Base-by-base conservation (phyloP, 352 stramenopile genomes). In the Phytopythium sindhum region DNA sequence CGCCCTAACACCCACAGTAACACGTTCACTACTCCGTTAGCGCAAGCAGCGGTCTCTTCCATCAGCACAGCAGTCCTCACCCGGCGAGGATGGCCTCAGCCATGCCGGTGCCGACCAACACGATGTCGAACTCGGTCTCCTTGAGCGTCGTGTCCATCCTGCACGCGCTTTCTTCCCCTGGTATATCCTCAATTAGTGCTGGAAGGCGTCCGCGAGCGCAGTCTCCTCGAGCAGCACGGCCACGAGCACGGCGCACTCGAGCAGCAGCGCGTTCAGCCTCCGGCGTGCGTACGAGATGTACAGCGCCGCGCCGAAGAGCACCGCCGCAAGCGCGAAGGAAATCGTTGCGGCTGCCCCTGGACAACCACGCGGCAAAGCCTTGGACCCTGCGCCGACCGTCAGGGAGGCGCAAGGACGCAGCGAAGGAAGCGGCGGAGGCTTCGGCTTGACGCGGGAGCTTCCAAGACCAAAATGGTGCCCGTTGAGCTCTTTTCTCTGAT, bases 101-200 rank as follows among this genome's bases (percentile, higher is more conserved):
- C 67, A 96, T 89, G 37, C 87, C 87, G 14, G 87, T 96, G 59
- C 87, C 87, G 19, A 96, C 70, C 44, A 96, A 68, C 31, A 95
- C 66, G 28, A 80, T 76, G 50, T 95, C 87, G 61, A 89, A 95
- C 63, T 88, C 74, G 45, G 67, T 80, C 52, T 80, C 80, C 48
- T 86, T 75, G 15, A 91, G 64, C 57, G 56, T 80, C 31, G 72
- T 58, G 48, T 91, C 82, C 82, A 59, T 59, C 33, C 7, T 28
- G 19, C 5, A 0, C 14, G 15, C 31, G 44, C 2, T n/a, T 31
- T 6, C 24, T 12, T 15, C 51, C 42, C 6, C 5, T 53, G 4
- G 5, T 44, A 28, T 47, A 24, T 26, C 15, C 35, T 69, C 72
- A 24, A 64, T 58, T 29, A 72, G 23, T 54, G 26, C 51, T 26